Base-by-base conservation (phyloP, 768 basidiomycete species). In the Pisolithus tinctorius region DNA sequence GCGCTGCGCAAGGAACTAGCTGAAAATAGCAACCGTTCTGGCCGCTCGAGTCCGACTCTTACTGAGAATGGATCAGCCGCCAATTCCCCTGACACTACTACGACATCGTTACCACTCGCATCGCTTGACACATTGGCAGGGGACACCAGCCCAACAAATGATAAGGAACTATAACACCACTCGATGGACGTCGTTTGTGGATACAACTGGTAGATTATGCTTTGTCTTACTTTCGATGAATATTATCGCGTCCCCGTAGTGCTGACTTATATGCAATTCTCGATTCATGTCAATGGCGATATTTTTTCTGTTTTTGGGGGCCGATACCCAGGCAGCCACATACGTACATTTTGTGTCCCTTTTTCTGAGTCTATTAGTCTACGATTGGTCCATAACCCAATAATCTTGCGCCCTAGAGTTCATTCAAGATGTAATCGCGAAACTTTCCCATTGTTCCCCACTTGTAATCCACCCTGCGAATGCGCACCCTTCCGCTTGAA, bases 1-100 rank as follows among this genome's bases (percentile, higher is more conserved):
- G 84, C 86, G 6, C 68, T 96, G 37, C 83, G 93, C 45, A 93
- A 91, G 68, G 93, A 96, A 60, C 77, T 95, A 29, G 91, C 90
- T 3, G 87, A 91, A 58, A 74, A 72, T 13, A 74, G 70, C 45
- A 71, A 77, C 17, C 80, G 81, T 16, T 83, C 74, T 6, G 77
- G 75, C 1, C 68, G 67, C 11, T 73, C 79, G 4, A 85, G 78
- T 37, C 83, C 84, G 13, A 68, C 66, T n/a, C 54, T 70, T 25
- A 73, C 71, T 30, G 78, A 79, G 29, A 61, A 70, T 16, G 71
- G 71, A 25, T 72, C 75, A 1, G 56, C 69, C 10, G 61, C 60
- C 14, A 67, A 62, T 44, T 75, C 76, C 0, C 73, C 67, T 30
- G 55, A 51, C 51, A 61, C 61, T 49, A 63, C 63, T 26, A 20